Percentiles rank a stretch among this genome's conserved stretches.
phyloP scores from a whole-genome alignment of 352 stramenopile genomes.

The Chrysophaeum taylorii region DNA sequence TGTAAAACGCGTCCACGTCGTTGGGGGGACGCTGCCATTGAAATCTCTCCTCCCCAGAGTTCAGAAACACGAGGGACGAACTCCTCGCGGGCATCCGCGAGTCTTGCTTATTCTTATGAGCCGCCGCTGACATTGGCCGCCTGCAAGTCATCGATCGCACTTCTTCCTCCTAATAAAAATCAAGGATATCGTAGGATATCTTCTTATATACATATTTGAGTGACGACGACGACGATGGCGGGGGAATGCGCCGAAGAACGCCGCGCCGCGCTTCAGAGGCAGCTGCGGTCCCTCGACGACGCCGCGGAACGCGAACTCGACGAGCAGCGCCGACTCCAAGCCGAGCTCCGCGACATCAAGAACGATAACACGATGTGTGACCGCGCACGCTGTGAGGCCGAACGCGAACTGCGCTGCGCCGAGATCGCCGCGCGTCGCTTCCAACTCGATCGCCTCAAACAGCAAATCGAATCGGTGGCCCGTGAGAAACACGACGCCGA shows the following conservation, averaged over 20 bases:
- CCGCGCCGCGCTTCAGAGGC: not conserved
- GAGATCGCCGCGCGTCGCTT: not conserved
- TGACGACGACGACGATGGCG: not conserved
- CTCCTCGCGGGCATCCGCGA: not conserved
- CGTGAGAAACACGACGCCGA: not conserved
- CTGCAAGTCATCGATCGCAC: not conserved
- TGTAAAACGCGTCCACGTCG: conserved; percentile 3
- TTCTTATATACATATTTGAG: too few species aligned
- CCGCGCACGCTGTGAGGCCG: too few species aligned
- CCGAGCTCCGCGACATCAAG: too few species aligned
- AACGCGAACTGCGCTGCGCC: not conserved
- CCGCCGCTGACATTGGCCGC: not conserved
- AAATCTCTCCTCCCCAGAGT: not conserved
- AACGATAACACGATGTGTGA: too few species aligned
- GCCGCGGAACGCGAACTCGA: not conserved
- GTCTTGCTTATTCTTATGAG: not conserved
- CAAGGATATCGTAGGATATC: not conserved
- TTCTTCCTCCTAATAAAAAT: not conserved
- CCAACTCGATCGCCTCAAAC: not conserved
- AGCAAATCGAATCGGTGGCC: not conserved
- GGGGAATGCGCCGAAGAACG: not conserved
- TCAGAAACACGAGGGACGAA: not conserved
- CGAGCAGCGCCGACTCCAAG: too few species aligned
- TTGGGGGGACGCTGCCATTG: not conserved
- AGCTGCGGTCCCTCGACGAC: not conserved